Conservation (phyloP, 306 rosid species). For the Vigna unguiculata region DNA sequence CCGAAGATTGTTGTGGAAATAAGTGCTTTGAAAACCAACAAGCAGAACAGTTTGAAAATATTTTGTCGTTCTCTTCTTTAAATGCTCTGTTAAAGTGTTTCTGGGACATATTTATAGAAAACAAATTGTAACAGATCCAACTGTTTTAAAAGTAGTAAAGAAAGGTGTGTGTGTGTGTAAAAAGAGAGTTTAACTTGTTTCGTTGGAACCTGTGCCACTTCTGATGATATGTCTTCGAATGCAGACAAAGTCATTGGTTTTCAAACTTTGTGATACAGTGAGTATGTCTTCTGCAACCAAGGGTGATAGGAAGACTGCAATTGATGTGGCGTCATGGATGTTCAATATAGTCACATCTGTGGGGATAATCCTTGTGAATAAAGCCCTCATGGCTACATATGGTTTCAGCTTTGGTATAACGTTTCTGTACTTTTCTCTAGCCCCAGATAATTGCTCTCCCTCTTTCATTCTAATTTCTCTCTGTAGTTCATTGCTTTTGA, state of each 20-base stretch:
- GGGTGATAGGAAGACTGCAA: conserved; percentile 59
- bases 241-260: conserved; percentile 44
- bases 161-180: no score
- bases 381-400: conserved; percentile 73
- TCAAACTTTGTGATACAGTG: conserved; percentile 5
- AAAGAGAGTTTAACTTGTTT: not conserved
- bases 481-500: conserved; percentile 4
- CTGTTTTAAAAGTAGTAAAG: not conserved
- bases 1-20: not conserved
- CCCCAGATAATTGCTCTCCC: conserved; percentile 15
- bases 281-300: conserved; percentile 63
- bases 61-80: not conserved
- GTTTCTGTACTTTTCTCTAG: not conserved
- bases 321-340: conserved; percentile 81
- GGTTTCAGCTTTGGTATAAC: conserved; percentile 77
- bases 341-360: conserved; percentile 84
- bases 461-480: not conserved
- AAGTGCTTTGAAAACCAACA: not conserved
- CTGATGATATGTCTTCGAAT: conserved; percentile 19
- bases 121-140: not conserved
- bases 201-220: conserved; percentile 35
- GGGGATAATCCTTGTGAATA: conserved; percentile 77
- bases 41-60: not conserved
- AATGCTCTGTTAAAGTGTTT: not conserved
- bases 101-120: not conserved